These are phyloP conservation scores for Mallotus repandus DNA, from an alignment of 441 rosid genomes.

Conservation along the genomic window DNA sequence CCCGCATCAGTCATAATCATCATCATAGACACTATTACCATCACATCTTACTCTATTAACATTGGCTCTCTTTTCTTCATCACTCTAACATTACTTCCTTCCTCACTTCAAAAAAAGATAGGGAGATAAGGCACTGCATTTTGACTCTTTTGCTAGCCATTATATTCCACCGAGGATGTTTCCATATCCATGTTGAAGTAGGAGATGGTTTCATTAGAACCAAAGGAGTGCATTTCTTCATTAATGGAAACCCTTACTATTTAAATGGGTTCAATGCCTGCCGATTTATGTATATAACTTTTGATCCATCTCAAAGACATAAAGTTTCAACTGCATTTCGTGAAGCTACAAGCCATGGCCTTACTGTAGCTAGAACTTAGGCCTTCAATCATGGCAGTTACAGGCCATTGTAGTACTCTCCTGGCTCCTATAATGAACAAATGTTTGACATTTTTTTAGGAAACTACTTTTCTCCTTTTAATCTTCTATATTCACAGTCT, in stretches of 20 bases:
- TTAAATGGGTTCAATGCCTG: constrained; percentile 96
- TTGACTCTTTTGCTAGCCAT: constrained; percentile 29
- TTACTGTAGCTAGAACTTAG: constrained; percentile 68
- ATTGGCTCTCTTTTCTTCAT: not conserved
- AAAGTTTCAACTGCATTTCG: constrained; percentile 64
- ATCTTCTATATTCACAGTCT: constrained; percentile 5
- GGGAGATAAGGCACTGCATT: constrained; percentile 40
- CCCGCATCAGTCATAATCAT: too few relatives aligned
- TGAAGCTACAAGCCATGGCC: constrained; percentile 71
- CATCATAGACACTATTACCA: too few relatives aligned
- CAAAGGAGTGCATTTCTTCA: constrained; percentile 65
- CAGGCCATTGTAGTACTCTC: constrained; percentile 72
- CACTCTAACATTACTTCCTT: not conserved
- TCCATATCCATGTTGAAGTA: constrained; percentile 38
- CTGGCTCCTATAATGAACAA: constrained; percentile 76
- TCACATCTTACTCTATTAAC: too few relatives aligned
- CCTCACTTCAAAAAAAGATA: too few relatives aligned
- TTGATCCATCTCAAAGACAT: constrained; percentile 73
- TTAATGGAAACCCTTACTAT: constrained; percentile 74
- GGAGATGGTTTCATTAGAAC: constrained; percentile 63
- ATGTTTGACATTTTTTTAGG: constrained; percentile 62
- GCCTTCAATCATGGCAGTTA: constrained; percentile 95
- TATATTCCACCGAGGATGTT: constrained; percentile 26
- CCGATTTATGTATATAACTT: constrained; percentile 87
- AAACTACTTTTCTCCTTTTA: not conserved